phyloP scores from a whole-genome alignment of 2,329 filamentous ascomycete species.

The Macrophomina phaseolina region DNA sequence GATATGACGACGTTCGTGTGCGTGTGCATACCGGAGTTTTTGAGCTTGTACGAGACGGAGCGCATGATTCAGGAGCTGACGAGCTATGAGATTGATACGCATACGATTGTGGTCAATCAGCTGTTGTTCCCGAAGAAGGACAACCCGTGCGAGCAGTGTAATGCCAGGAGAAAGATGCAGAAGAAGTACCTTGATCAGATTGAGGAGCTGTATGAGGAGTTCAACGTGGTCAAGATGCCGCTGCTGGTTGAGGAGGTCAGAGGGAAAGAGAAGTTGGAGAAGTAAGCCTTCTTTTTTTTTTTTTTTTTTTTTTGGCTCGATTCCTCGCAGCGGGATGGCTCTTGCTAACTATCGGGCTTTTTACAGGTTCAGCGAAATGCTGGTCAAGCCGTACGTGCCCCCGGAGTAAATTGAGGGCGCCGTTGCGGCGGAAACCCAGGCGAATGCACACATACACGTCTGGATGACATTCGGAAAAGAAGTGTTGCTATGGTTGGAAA shows the following conservation, averaged over 20 bases:
- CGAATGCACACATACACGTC: no score
- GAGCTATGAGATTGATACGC: conserved; percentile 92
- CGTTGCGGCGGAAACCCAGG: no score
- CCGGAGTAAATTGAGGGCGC: conserved; percentile 50
- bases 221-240: conserved; percentile 99
- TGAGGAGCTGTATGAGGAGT: conserved; percentile 97
- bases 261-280: conserved; percentile 91
- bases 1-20: conserved; percentile 96
- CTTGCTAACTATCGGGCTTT: conserved; percentile 28
- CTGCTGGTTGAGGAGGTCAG: conserved; percentile 93
- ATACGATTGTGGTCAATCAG: conserved; percentile 98
- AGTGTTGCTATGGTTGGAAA: no score
- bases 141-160: conserved; percentile 93
- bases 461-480: no score
- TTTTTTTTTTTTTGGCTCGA: no score
- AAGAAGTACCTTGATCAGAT: conserved; percentile 99
- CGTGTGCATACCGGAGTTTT: conserved; percentile 96
- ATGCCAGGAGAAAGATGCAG: conserved; percentile 95
- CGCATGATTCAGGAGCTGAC: conserved; percentile 99
- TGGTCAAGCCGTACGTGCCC: conserved; percentile 76
- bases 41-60: conserved; percentile 97
- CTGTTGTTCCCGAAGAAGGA: conserved; percentile 87
- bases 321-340: neutral
- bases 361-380: conserved; percentile 76
- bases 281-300: conserved; percentile 45